A percentile compares a stretch with the other conserved stretches of the same genome.
Conservation (phyloP, 208 protist genomes). For the Vickermania ingenoplastis region DNA sequence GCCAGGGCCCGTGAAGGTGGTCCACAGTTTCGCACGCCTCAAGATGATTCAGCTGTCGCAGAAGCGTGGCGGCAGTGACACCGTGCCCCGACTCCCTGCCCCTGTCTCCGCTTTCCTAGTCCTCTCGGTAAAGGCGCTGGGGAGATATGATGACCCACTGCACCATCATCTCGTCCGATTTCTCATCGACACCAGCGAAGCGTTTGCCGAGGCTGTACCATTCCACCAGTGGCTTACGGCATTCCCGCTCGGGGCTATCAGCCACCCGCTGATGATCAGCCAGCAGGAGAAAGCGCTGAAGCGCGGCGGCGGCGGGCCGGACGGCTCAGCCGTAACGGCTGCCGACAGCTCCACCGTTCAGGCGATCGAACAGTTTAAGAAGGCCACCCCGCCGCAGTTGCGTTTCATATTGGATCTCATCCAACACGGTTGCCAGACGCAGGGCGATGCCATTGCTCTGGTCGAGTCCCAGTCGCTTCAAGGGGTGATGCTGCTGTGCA, state of each 20-base stretch:
- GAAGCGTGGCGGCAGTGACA: constrained; percentile 7
- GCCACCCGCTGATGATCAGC: constrained; percentile 71
- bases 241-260: constrained; percentile 61
- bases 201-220: constrained; percentile 43
- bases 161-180: constrained; percentile 75
- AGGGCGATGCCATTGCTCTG: constrained; percentile 56
- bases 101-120: constrained; percentile 61
- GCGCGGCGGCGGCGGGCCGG: constrained; percentile 3
- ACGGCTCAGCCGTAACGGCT: constrained; percentile 22
- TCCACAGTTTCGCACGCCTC: constrained; percentile 61
- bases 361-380: constrained; percentile 35
- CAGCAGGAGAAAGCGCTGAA: constrained; percentile 36
- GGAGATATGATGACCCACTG: constrained; percentile 35
- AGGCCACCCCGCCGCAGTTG: constrained; percentile 48
- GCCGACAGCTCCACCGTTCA: constrained; percentile 36
- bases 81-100: constrained; percentile 55
- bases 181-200: constrained; percentile 33
- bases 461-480: constrained; percentile 42
- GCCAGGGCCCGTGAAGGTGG: constrained; percentile 37
- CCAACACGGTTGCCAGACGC: constrained; percentile 46
- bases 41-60: constrained; percentile 47
- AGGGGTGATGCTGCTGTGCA: constrained; percentile 45
- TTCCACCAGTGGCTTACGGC: constrained; percentile 41
- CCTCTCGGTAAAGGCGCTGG: constrained; percentile 34
- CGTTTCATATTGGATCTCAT: constrained; percentile 49